Base-by-base conservation (phyloP, 257 asterid species). In the Jacaranda copaia region DNA sequence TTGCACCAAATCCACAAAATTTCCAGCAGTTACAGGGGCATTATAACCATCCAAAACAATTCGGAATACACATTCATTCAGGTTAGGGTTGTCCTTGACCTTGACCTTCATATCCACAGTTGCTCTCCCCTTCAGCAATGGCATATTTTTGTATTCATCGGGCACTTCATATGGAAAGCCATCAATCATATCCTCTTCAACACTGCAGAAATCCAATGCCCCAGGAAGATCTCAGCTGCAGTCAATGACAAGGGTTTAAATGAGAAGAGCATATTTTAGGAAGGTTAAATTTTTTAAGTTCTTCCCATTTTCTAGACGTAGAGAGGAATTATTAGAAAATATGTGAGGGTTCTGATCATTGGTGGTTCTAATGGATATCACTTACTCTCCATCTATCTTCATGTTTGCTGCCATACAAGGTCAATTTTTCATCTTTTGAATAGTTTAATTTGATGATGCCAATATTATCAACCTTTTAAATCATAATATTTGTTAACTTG, bases 201-300 rank as follows among this genome's bases (percentile, higher is more conserved):
- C 97, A 88, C 99, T 96, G 99, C 98, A 93, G 97, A 95, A 95
- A 95, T 77, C 94, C 91, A 95, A 93, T 89, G 95, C 98, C 96
- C 97, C 97, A 96, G 87, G 99, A 90, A 93, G 97, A 93, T 91
- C 98, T 96, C 99, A 96, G 99, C 99, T 96, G 99, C 99, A 93
- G 98, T 90, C 92, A 93, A 89, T 93, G 88, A 91, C 91, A 92
- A 91, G 96, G 89, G 85, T 79, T 76, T 87, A 96, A 91, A 93
- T 92, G 97, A 93, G 98, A 88, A 81, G 11, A 78, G 79, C 85
- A 83, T 69, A 83, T 71, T 84, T 89, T 88, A 62, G 86, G 89
- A 86, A 77, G 81, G 69, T 76, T 79, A 45, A 9, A 18, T 79
- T 74, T 80, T 74, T 68, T 43, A 63, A 64, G 36, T 79, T 77